A percentile compares a stretch with the other conserved stretches of the same genome.
phyloP scores from a whole-genome alignment of 257 asterid species.

The Coffea canephora region DNA sequence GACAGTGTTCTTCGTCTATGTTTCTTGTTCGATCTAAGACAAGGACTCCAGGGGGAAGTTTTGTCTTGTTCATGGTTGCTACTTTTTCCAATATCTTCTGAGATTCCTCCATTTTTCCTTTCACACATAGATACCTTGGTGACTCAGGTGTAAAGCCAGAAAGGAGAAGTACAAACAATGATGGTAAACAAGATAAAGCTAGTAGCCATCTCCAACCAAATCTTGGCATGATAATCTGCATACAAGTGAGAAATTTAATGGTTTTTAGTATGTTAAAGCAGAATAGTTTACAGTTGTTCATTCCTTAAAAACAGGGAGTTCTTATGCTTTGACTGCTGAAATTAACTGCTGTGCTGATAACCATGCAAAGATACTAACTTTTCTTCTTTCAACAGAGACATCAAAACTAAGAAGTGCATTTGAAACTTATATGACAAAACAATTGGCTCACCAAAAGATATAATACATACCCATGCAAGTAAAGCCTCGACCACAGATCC shows the following conservation, averaged over 20 bases:
- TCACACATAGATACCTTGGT: constrained; percentile 34
- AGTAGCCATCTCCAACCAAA: constrained; percentile 49
- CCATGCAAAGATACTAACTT: background rate
- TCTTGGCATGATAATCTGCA: constrained; percentile 39
- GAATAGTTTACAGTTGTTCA: background rate
- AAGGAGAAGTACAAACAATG: constrained; percentile 26
- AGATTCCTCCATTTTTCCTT: constrained; percentile 32
- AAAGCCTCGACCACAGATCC: constrained; percentile 46
- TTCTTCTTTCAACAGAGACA: background rate
- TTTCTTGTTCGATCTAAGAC: constrained; percentile 19
- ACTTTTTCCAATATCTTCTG: constrained; percentile 23
- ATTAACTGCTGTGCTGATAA: too few relatives aligned
- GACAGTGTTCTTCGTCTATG: constrained; percentile 12
- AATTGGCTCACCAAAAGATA: background rate
- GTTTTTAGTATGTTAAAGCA: background rate
- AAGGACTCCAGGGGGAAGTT: constrained; percentile 37
- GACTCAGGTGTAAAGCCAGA: constrained; percentile 30
- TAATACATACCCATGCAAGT: constrained; percentile 45
- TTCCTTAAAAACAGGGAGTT: background rate
- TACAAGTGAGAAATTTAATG: background rate
- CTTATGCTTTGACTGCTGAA: too few relatives aligned
- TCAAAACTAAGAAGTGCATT: background rate
- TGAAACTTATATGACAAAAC: background rate
- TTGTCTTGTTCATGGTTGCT: constrained; percentile 23
- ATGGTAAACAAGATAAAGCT: constrained; percentile 34